Evolutionary conservation across 179 eudicot species (phyloP), one percentile per base, ranked within the genome.

Genomic region (Pouteria campechiana): DNA sequence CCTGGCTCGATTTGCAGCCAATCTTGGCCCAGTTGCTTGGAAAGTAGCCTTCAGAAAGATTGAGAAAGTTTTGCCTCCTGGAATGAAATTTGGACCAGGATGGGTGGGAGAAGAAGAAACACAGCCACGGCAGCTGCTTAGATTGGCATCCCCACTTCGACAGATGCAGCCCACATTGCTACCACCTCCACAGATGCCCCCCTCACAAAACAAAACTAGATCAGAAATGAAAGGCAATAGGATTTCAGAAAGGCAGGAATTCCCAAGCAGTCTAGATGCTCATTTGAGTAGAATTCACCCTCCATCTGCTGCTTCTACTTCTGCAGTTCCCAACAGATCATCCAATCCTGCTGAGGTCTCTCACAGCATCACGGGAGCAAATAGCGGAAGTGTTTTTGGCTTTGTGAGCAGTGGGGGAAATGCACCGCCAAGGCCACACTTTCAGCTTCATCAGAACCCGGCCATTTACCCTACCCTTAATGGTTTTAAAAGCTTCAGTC

Each of bases 11-110:
- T 88, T 70, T 69, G 93, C 85, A 22, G 72, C 61, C 44, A 52
- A 71, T 37, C 95, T 88, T 37, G 97, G 97, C 44, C 97, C 97
- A 3, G 58, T 41, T 8, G 88, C 45, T 16, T 81, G 97, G 95
- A 70, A 64, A 45, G 41, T 80, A 12, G 93, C 78, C 8, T 73
- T 82, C 1, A 70, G 57, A 57, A 88, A 73, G 46, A 49, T 84
- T 5, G 70, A 60, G 48, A 45, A 51, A 30, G 67, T 58, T 41
- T 56, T 84, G 68, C 94, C 97, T 30, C 57, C 71, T 4, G 80
- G 78, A 25, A 57, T 59, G 15, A 63, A 71, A 25, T 84, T 78
- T 52, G 95, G 88, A 43, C 97, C 85, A 14, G 93, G 97, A 22
- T 84, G 92, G 78, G 85, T 88, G 14, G 80, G 69, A 15, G 93